Conservation (phyloP, 192 early-diverging fungal species). For the Coemansia sp. region DNA sequence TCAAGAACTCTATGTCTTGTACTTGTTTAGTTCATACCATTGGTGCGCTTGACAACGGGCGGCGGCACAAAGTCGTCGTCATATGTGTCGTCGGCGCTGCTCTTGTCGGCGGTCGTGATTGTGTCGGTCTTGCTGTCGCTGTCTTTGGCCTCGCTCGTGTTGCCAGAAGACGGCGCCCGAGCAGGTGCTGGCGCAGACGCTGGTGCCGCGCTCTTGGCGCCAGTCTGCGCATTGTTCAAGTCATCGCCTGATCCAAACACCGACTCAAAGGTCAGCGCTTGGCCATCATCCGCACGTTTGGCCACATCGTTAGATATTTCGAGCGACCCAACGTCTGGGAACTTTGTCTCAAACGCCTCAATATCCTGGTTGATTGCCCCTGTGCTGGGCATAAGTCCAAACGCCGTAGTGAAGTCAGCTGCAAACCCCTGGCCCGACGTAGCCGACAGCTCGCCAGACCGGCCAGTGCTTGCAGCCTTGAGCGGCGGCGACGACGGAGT, state of each 20-base stretch:
- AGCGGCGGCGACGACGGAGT: constrained; percentile 29
- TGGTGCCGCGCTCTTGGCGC: background rate
- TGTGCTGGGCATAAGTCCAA: constrained; percentile 29
- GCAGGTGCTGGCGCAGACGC: background rate
- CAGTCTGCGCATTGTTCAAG: background rate
- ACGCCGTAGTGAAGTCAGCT: constrained; percentile 47
- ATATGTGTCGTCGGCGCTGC: constrained; percentile 9
- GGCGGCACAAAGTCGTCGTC: constrained; percentile 48
- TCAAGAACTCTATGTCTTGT: background rate
- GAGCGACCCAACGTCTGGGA: constrained; percentile 47
- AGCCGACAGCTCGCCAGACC: background rate
- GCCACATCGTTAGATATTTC: background rate
- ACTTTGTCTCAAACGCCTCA: constrained; percentile 43
- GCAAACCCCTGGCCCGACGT: constrained; percentile 20
- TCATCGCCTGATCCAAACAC: constrained; percentile 40
- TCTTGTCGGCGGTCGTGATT: background rate
- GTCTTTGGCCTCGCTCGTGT: background rate
- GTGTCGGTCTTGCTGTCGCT: background rate
- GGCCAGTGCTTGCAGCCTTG: background rate
- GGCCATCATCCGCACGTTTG: constrained; percentile 5
- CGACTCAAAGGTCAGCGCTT: constrained; percentile 50
- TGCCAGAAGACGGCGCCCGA: too few relatives aligned
- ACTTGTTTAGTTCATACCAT: constrained; percentile 40
- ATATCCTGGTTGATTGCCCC: constrained; percentile 44
- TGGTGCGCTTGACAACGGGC: constrained; percentile 52